Conservation (phyloP, 1,139 yeast species). For the Scheffersomyces stambukii region DNA sequence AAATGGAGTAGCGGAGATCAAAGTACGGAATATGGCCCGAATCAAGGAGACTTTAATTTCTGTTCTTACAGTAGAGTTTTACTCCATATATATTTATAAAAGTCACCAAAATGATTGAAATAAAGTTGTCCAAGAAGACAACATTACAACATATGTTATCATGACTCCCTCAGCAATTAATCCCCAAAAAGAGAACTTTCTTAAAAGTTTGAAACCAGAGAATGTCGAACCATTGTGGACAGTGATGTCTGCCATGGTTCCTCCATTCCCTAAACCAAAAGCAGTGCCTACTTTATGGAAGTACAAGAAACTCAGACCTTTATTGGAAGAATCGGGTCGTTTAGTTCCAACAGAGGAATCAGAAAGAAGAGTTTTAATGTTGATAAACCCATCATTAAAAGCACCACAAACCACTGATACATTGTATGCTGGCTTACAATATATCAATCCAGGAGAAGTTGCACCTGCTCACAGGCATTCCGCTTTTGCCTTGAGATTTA, state of each 20-base stretch:
- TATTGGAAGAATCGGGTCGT: conserved; percentile 15
- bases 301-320: conserved; percentile 14
- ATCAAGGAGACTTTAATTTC: too few relatives aligned
- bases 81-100: too few relatives aligned
- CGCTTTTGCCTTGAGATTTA: conserved; percentile 18
- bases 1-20: too few relatives aligned
- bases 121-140: too few relatives aligned
- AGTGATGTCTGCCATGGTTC: conserved; percentile 19
- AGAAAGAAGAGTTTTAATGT: conserved; percentile 18
- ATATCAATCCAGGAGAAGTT: conserved; percentile 18
- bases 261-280: conserved; percentile 17
- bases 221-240: conserved; percentile 19
- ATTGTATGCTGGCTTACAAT: conserved; percentile 18
- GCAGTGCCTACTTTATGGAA: conserved; percentile 17
- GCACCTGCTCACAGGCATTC: conserved; percentile 19
- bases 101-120: too few relatives aligned
- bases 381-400: conserved; percentile 15
- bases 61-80: too few relatives aligned
- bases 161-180: too few relatives aligned
- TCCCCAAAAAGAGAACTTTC: conserved; percentile 8
- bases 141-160: too few relatives aligned
- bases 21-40: too few relatives aligned
- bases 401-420: conserved; percentile 22
- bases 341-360: conserved; percentile 16
- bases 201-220: conserved; percentile 11